Evolutionary conservation across 2,329 filamentous ascomycete species (phyloP).

Genomic region (Akanthomyces dipterigenus): DNA sequence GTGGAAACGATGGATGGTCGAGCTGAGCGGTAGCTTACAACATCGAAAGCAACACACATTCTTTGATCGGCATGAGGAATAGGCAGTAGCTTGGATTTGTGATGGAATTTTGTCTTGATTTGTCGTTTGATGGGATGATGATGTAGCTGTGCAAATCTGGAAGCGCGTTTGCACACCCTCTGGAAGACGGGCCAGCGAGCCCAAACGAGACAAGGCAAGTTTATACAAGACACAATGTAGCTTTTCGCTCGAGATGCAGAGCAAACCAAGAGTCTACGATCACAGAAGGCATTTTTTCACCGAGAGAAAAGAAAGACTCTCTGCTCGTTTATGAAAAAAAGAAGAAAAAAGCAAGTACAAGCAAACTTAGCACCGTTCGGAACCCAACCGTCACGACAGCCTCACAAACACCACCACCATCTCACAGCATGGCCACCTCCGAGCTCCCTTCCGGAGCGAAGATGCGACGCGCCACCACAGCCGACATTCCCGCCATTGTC

Average conservation of each 20-base stretch:
- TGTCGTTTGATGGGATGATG: background rate
- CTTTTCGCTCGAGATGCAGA: background rate
- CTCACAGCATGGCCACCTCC: background rate
- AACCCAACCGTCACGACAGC: no score
- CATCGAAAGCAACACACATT: background rate
- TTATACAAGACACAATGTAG: background rate
- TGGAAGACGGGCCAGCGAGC: conserved; percentile 1
- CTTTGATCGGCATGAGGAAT: background rate
- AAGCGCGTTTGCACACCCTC: background rate
- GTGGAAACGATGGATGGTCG: background rate
- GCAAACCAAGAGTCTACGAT: no score
- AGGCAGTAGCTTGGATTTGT: no score
- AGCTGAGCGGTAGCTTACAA: background rate
- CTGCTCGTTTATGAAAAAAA: no score
- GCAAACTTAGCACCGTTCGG: no score
- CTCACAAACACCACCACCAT: no score
- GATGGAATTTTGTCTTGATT: no score
- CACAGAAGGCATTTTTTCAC: no score
- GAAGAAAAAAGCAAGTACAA: no score
- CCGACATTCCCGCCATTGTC: conserved; percentile 34
- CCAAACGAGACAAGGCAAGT: background rate
- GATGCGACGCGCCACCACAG: conserved; percentile 32
- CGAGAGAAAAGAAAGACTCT: no score
- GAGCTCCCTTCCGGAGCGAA: background rate
- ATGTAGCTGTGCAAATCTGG: background rate